Conservation (phyloP, 179 eudicot genomes). For the Heliamphora pulchella region DNA sequence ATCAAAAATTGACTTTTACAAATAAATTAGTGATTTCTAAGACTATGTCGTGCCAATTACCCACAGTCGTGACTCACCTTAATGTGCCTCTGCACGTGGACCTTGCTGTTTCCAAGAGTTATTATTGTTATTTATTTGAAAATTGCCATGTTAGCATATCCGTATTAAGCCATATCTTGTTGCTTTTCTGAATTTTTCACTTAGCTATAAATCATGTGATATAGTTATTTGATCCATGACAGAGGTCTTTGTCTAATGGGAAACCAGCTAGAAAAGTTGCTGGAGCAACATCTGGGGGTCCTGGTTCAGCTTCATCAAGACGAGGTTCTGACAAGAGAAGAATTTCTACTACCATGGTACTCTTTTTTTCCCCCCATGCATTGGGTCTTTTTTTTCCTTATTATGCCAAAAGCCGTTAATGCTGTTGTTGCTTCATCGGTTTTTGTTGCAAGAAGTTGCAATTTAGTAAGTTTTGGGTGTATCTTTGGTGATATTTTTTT, state of each 20-base stretch:
- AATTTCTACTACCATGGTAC: slow-evolving; percentile 42
- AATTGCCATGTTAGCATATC: background rate
- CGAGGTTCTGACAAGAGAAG: slow-evolving; percentile 58
- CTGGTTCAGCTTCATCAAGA: slow-evolving; percentile 50
- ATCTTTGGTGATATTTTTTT: slow-evolving; percentile 3
- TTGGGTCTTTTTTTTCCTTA: background rate
- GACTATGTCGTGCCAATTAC: too few species aligned
- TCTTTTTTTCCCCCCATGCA: background rate
- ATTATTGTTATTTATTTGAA: too few species aligned
- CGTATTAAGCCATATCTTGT: background rate
- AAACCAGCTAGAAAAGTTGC: slow-evolving; percentile 45
- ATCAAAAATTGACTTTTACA: too few species aligned
- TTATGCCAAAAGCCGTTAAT: background rate
- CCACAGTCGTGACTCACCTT: too few species aligned
- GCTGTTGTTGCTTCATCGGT: background rate
- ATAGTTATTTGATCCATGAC: slow-evolving; percentile 16
- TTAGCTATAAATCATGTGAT: background rate
- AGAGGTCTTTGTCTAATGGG: slow-evolving; percentile 41
- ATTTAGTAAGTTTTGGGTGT: slow-evolving; percentile 3
- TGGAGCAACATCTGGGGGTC: slow-evolving; percentile 40
- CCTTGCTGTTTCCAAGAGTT: too few species aligned
- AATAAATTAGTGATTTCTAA: too few species aligned
- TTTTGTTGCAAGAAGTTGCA: background rate
- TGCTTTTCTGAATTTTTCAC: background rate
- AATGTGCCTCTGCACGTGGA: too few species aligned